Evolutionary conservation across 2,329 filamentous ascomycete species (phyloP).

Genomic region (Aspergillus chevalieri): DNA sequence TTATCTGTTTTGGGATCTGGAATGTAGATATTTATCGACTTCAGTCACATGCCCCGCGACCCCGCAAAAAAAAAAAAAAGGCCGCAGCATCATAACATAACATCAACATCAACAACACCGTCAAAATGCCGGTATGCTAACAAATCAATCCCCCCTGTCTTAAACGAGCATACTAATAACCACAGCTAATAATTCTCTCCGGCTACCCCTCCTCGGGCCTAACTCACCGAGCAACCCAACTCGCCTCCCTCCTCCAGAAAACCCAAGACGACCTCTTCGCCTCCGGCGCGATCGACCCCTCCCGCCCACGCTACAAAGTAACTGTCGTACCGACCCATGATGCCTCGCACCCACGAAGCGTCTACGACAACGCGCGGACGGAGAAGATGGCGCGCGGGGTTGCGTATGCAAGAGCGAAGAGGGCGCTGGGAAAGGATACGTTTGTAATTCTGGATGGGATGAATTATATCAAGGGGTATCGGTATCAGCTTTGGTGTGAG

Average conservation of each 20-base stretch:
- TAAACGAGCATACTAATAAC: too few species aligned
- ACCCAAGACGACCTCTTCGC: constrained; percentile 42
- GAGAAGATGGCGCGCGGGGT: constrained; percentile 61
- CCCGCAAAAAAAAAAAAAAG: constrained; percentile 3
- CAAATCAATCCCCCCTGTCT: neutral
- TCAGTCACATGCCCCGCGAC: neutral
- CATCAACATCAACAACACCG: constrained; percentile 16
- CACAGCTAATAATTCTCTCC: constrained; percentile 55
- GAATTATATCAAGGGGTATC: constrained; percentile 64
- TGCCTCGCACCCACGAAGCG: constrained; percentile 40
- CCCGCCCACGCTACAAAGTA: constrained; percentile 42
- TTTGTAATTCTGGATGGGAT: constrained; percentile 59
- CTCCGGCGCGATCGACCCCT: constrained; percentile 24
- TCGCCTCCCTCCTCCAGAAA: constrained; percentile 46
- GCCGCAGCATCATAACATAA: constrained; percentile 2
- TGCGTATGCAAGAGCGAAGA: constrained; percentile 56
- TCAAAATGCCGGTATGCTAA: constrained; percentile 17
- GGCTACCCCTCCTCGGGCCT: constrained; percentile 61
- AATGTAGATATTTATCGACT: neutral
- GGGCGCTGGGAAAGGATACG: constrained; percentile 50
- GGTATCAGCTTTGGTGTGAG: constrained; percentile 63
- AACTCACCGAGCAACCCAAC: constrained; percentile 54
- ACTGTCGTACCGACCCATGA: constrained; percentile 37
- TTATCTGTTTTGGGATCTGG: neutral
- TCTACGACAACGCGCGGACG: constrained; percentile 52